Percentiles rank a stretch among this genome's conserved stretches.
These are phyloP conservation scores for Lagerstroemia speciosa DNA, from an alignment of 345 rosid genomes.

Conservation along the genomic window DNA sequence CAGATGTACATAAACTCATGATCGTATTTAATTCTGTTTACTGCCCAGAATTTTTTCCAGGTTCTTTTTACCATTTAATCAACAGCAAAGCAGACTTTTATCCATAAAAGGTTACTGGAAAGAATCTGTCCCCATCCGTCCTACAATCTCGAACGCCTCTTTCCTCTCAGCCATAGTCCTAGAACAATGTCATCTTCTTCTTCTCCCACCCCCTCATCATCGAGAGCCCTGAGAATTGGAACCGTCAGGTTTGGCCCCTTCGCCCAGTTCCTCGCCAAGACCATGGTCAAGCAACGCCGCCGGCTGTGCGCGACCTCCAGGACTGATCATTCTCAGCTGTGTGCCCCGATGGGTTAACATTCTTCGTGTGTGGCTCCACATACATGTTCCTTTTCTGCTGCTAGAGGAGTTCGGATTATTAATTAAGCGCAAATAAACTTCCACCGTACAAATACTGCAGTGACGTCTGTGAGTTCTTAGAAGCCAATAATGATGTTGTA, in stretches of 20 bases:
- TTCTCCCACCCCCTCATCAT: conserved; percentile 8
- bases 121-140: no score
- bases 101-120: no score
- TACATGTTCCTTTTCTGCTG: no score
- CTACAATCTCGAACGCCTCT: no score
- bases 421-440: no score
- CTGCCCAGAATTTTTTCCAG: neutral
- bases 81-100: neutral
- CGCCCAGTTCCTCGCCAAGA: conserved; percentile 45
- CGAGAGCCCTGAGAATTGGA: conserved; percentile 29
- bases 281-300: conserved; percentile 45
- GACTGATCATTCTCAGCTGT: conserved; percentile 33
- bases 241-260: conserved; percentile 48
- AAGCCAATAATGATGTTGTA: conserved; percentile 38
- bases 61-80: neutral
- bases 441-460: conserved; percentile 18
- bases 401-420: no score
- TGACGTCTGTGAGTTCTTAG: conserved; percentile 21
- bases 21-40: no score
- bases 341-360: conserved; percentile 26
- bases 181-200: conserved; percentile 17
- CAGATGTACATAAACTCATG: no score
- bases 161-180: no score
- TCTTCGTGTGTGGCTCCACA: conserved; percentile 29
- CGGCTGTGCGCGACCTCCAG: conserved; percentile 35